These are phyloP conservation scores for Calophaca sinica DNA, from an alignment of 306 rosid genomes.

Conservation along the genomic window DNA sequence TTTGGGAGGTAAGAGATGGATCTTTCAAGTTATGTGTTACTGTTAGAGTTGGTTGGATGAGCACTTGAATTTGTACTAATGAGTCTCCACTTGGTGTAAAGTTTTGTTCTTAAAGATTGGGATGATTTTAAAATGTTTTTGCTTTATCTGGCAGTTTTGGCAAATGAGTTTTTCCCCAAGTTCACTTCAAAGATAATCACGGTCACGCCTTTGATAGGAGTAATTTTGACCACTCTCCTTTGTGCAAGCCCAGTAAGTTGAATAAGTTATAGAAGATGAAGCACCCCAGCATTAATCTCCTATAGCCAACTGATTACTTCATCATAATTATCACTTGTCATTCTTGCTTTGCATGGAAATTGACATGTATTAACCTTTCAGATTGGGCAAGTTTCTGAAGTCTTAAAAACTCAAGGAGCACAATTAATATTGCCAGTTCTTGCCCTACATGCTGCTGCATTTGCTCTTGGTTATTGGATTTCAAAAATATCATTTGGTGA, in stretches of 20 bases:
- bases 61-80: conserved; percentile 9
- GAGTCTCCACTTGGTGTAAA: conserved; percentile 29
- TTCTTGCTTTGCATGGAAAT: conserved; percentile 39
- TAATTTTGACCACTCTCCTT: conserved; percentile 85
- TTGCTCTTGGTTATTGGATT: conserved; percentile 85
- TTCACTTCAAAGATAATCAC: conserved; percentile 85
- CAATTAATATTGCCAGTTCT: conserved; percentile 85
- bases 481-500: conserved; percentile 88
- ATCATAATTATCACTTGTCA: not conserved
- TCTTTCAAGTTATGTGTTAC: conserved; percentile 12
- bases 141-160: conserved; percentile 73
- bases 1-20: conserved; percentile 80
- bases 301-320: conserved; percentile 35
- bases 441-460: conserved; percentile 86
- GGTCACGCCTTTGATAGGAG: conserved; percentile 86
- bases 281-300: not conserved
- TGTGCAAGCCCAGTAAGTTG: conserved; percentile 93
- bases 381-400: conserved; percentile 92
- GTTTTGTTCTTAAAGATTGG: conserved; percentile 22
- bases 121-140: conserved; percentile 38
- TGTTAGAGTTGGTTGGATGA: conserved; percentile 19
- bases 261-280: conserved; percentile 9
- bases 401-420: conserved; percentile 85
- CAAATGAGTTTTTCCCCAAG: conserved; percentile 92
- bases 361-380: conserved; percentile 50